A percentile compares a stretch with the other conserved stretches of the same genome.
Evolutionary conservation across 768 basidiomycete genomes (phyloP).

Genomic region (Boletus vinaceobasis): DNA sequence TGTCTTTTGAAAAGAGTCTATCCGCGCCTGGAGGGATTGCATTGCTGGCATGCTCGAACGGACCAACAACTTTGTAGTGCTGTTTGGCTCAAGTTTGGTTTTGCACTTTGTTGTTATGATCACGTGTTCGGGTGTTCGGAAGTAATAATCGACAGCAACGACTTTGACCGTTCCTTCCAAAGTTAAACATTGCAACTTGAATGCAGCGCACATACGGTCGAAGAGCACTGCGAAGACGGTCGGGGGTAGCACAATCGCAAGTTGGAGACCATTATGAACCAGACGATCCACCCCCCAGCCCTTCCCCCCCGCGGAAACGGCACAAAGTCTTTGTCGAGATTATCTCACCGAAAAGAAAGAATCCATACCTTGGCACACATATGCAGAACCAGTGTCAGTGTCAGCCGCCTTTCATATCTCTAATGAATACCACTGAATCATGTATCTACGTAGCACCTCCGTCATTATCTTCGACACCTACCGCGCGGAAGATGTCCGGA

Average conservation of each 20-base stretch:
- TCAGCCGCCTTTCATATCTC: neutral
- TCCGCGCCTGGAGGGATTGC: constrained; percentile 54
- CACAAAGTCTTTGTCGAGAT: constrained; percentile 32
- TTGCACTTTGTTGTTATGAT: neutral
- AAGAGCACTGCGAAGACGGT: constrained; percentile 17
- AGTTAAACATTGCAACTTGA: neutral
- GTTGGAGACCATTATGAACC: neutral
- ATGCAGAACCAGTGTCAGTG: neutral
- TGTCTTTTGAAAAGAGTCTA: constrained; percentile 66
- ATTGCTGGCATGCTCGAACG: constrained; percentile 16
- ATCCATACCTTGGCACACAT: neutral
- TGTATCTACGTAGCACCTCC: neutral
- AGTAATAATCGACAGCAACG: neutral
- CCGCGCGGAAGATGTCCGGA: neutral
- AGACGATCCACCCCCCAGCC: neutral
- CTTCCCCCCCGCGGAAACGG: constrained; percentile 29
- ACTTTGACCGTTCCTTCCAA: neutral
- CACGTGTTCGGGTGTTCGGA: constrained; percentile 8
- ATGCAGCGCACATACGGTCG: constrained; percentile 39
- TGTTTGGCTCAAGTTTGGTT: no score
- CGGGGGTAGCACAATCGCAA: neutral
- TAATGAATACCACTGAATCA: neutral
- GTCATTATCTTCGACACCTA: neutral
- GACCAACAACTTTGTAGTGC: no score
- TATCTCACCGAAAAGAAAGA: constrained; percentile 9